Evolutionary conservation across 192 early-diverging fungal species (phyloP), one percentile per base, ranked within the genome.

Genomic region (Spizellomyces sp.): DNA sequence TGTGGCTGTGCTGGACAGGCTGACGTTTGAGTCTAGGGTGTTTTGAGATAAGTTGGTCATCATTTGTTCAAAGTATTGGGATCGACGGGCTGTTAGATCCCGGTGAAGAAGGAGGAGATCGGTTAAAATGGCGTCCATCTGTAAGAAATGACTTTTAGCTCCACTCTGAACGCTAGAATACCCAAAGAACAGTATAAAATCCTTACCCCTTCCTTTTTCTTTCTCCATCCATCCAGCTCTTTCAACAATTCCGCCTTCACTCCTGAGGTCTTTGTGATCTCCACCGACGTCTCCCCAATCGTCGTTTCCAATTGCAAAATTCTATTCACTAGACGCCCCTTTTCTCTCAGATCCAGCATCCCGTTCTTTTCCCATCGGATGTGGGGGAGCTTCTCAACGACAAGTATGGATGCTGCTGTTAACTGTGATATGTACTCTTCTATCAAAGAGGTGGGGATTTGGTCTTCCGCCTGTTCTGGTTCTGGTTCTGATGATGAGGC

Each of bases 291-390:
- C 44, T 52, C 45, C 45, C 44, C 46, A 8, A 45, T 17, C 64
- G 2, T 17, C 2, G 17, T 66, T 45, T 45, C 64, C 5, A 21
- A 14, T 7, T 50, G 5, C 43, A 46, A 6, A 22, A 66, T 47
- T 17, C 45, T 19, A 14, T 66, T 15, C 14, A 36, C 36, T 27
- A 66, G 57, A 64, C 41, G 55, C 62, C 43, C 75, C 83, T 61
- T 80, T 75, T 42, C 83, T 79, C 9, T 67, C 54, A 63, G 83
- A 73, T 6, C 81, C 79, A 79, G 69, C 41, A 17, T 73, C 78
- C 27, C 77, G 78, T 46, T 79, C 78, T 8, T 76, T 77, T 48
- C 80, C 59, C 48, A 50, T 46, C 27, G 45, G 58, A 56, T 67
- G 15, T 46, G 41, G 50, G 47, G 70, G 14, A 41, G 70, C 63